Percentiles rank a stretch among this genome's conserved stretches.
phyloP scores from a whole-genome alignment of 2,329 filamentous ascomycete species.

The Penicillium sp. region DNA sequence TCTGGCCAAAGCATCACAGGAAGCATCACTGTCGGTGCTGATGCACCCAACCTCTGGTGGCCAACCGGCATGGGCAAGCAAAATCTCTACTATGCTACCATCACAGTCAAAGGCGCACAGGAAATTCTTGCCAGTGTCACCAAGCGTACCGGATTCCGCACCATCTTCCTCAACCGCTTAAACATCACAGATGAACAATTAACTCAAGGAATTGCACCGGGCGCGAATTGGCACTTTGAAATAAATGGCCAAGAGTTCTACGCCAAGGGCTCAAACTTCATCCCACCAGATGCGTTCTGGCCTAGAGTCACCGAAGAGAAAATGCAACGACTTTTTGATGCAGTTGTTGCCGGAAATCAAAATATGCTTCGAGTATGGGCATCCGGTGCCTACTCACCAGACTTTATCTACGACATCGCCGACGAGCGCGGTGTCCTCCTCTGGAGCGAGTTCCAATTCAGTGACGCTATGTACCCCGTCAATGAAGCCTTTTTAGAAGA shows the following conservation, averaged over 20 bases:
- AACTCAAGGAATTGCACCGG: slow-evolving; percentile 55
- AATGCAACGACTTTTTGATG: slow-evolving; percentile 55
- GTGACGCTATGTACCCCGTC: slow-evolving; percentile 60
- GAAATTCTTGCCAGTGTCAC: slow-evolving; percentile 46
- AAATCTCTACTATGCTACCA: slow-evolving; percentile 56
- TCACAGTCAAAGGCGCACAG: slow-evolving; percentile 46
- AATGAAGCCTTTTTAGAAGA: slow-evolving; percentile 56
- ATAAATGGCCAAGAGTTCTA: slow-evolving; percentile 65
- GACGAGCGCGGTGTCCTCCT: slow-evolving; percentile 62
- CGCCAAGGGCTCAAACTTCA: slow-evolving; percentile 64
- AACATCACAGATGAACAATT: slow-evolving; percentile 56
- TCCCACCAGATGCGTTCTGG: slow-evolving; percentile 64
- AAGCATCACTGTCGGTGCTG: slow-evolving; percentile 42
- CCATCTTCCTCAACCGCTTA: slow-evolving; percentile 59
- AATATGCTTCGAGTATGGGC: slow-evolving; percentile 66
- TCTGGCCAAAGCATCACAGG: slow-evolving; percentile 52
- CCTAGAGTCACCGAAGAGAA: slow-evolving; percentile 55
- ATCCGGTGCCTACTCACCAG: slow-evolving; percentile 59
- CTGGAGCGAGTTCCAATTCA: slow-evolving; percentile 65
- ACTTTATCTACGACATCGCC: slow-evolving; percentile 63
- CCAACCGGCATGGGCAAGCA: slow-evolving; percentile 58
- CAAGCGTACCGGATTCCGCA: slow-evolving; percentile 61
- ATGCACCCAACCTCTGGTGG: slow-evolving; percentile 60
- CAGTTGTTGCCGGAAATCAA: slow-evolving; percentile 58
- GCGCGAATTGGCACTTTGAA: slow-evolving; percentile 64